Conservation (phyloP, 1,284 basidiomycete species). For the Golubevia pallescens region DNA sequence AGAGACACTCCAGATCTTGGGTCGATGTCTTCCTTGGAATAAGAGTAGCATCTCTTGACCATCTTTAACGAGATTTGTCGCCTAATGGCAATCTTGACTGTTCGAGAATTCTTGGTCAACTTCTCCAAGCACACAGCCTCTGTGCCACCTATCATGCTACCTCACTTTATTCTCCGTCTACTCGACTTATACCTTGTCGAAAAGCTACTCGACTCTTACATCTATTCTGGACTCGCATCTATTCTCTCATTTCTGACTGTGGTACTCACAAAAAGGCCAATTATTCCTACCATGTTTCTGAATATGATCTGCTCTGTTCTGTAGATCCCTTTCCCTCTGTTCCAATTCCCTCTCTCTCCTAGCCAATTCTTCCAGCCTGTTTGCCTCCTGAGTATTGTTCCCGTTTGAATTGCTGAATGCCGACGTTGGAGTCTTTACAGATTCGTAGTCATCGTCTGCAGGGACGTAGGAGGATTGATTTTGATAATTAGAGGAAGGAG, state of each 20-base stretch:
- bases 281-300: conserved; percentile 82
- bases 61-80: neutral
- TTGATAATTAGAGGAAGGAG: neutral
- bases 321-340: conserved; percentile 76
- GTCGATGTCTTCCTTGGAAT: too few species aligned
- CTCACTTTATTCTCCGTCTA: conserved; percentile 4
- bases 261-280: conserved; percentile 80
- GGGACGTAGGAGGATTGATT: conserved; percentile 6
- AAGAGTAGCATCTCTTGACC: neutral
- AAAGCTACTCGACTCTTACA: neutral
- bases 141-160: neutral
- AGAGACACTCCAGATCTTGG: too few species aligned
- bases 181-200: neutral
- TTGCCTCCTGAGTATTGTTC: conserved; percentile 64
- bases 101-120: conserved; percentile 12
- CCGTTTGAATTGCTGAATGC: conserved; percentile 24
- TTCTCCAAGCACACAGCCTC: neutral
- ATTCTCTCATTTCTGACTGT: neutral
- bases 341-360: conserved; percentile 80
- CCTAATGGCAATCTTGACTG: conserved; percentile 10
- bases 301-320: conserved; percentile 71
- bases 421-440: conserved; percentile 1
- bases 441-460: conserved; percentile 1
- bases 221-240: too few species aligned
- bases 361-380: conserved; percentile 72